Evolutionary conservation across 1,284 basidiomycete species (phyloP).

Genomic region (Trametes sp.): DNA sequence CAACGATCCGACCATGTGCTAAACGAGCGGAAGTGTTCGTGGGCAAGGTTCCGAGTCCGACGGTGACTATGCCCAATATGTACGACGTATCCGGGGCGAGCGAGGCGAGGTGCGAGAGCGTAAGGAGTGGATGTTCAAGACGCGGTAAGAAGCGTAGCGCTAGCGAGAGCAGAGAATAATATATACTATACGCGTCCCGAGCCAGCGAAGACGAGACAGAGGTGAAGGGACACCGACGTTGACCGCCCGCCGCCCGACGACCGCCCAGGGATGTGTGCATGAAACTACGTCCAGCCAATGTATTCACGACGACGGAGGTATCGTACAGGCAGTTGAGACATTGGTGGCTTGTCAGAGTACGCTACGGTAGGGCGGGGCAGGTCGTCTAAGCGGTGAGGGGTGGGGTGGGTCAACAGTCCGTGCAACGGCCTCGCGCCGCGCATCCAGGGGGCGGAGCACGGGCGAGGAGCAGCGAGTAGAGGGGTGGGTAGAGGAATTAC

Average conservation of each 20-base stretch:
- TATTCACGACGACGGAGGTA: slow-evolving; percentile 37
- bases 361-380: slow-evolving; percentile 35
- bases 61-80: slow-evolving; percentile 14
- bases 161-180: slow-evolving; percentile 13
- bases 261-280: slow-evolving; percentile 6
- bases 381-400: slow-evolving; percentile 33
- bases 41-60: slow-evolving; percentile 23
- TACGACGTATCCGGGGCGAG: slow-evolving; percentile 5
- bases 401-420: slow-evolving; percentile 33
- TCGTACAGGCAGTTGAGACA: slow-evolving; percentile 37
- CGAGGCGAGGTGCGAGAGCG: slow-evolving; percentile 8
- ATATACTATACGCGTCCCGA: slow-evolving; percentile 22
- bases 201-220: slow-evolving; percentile 26
- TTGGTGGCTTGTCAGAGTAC: slow-evolving; percentile 34
- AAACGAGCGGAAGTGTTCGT: slow-evolving; percentile 22
- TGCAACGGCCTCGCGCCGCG: slow-evolving; percentile 20
- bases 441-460: not conserved
- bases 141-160: slow-evolving; percentile 4
- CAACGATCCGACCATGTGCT: slow-evolving; percentile 11
- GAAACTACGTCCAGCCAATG: slow-evolving; percentile 38
- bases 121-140: slow-evolving; percentile 11
- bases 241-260: not conserved
- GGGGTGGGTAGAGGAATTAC: slow-evolving; percentile 19
- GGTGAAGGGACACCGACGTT: slow-evolving; percentile 7
- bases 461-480: slow-evolving; percentile 17